These are phyloP conservation scores for Wickerhamomyces queroliae DNA, from an alignment of 805 yeast species.

Conservation along the genomic window DNA sequence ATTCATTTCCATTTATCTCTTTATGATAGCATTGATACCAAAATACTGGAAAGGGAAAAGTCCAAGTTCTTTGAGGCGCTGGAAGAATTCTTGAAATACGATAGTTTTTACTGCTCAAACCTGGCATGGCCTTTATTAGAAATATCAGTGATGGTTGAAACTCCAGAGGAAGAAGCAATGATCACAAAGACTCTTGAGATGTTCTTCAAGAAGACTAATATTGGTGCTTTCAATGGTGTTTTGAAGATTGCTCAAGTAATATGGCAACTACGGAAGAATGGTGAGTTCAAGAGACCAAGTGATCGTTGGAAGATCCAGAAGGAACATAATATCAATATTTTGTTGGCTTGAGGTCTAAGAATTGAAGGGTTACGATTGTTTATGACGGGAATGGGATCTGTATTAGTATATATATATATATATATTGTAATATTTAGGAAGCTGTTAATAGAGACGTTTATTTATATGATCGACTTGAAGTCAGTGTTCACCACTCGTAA, in stretches of 20 bases:
- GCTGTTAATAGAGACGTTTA: too few relatives aligned
- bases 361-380: too few relatives aligned
- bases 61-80: background rate
- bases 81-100: background rate
- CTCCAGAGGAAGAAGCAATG: background rate
- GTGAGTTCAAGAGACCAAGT: background rate
- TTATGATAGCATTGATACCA: background rate
- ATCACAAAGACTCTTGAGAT: background rate
- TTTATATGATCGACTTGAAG: too few relatives aligned
- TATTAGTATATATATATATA: too few relatives aligned
- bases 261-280: slow-evolving; percentile 4
- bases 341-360: slow-evolving; percentile 3
- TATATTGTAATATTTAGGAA: too few relatives aligned
- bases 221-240: slow-evolving; percentile 5
- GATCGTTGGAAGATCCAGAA: slow-evolving; percentile 5
- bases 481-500: too few relatives aligned
- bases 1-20: background rate
- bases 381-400: too few relatives aligned
- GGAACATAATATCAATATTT: slow-evolving; percentile 2
- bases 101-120: slow-evolving; percentile 4
- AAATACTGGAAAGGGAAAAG: background rate
- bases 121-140: slow-evolving; percentile 2
- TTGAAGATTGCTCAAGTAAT: slow-evolving; percentile 1
- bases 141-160: background rate
- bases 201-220: slow-evolving; percentile 2